These are phyloP conservation scores for Xerocomus amazonicus DNA, from an alignment of 1,284 basidiomycete species.

Conservation along the genomic window DNA sequence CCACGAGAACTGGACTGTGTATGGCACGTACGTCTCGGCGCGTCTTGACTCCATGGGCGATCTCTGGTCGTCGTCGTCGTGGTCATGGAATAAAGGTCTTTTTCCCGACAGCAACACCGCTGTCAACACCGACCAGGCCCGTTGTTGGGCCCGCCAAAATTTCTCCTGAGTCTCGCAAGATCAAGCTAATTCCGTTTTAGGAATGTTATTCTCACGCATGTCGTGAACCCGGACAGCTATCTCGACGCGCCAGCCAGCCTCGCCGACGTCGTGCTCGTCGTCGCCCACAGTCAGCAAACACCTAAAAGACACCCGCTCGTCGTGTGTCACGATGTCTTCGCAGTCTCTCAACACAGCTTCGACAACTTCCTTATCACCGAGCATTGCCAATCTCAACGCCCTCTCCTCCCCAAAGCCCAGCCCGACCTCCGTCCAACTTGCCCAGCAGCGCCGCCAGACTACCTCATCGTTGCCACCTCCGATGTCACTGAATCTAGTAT, in stretches of 20 bases:
- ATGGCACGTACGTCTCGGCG: constrained; percentile 50
- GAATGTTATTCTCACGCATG: constrained; percentile 23
- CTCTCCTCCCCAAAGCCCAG: constrained; percentile 28
- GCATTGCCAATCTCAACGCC: constrained; percentile 34
- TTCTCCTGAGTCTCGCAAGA: constrained; percentile 21
- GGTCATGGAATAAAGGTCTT: constrained; percentile 29
- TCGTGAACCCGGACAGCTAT: constrained; percentile 17
- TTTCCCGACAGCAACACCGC: constrained; percentile 8
- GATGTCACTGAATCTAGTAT: constrained; percentile 27
- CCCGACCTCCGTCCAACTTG: constrained; percentile 14
- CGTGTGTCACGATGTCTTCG: constrained; percentile 24
- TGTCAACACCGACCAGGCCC: constrained; percentile 13
- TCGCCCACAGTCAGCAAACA: constrained; percentile 22
- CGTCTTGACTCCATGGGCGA: constrained; percentile 51
- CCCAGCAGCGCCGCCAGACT: constrained; percentile 28
- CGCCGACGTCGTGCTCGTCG: constrained; percentile 23
- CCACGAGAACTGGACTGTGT: background rate
- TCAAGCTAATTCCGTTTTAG: constrained; percentile 5
- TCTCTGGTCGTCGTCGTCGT: constrained; percentile 29
- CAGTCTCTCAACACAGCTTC: constrained; percentile 32
- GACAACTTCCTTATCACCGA: constrained; percentile 31
- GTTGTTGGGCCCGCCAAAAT: constrained; percentile 19
- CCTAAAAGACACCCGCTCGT: constrained; percentile 7
- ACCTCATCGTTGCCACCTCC: constrained; percentile 26
- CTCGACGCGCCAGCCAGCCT: constrained; percentile 4